Base-by-base conservation (phyloP, 2,329 filamentous ascomycete species). In the Thielaviopsis ethacetica region DNA sequence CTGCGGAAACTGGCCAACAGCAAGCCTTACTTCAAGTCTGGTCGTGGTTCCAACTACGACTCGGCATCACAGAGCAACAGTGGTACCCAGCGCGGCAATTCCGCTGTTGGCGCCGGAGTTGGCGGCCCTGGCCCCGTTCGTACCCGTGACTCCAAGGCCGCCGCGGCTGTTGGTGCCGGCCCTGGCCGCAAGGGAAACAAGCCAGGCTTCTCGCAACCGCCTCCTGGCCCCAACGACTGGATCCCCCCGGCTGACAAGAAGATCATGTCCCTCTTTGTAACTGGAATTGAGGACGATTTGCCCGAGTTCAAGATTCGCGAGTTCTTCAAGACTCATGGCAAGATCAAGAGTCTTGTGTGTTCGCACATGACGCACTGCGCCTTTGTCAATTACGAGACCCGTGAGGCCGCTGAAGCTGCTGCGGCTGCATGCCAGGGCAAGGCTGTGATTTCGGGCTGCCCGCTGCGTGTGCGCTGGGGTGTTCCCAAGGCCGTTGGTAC, bases 341-440 rank as follows among this genome's bases (percentile, higher is more conserved):
- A 91, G 67, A 84, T 98, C 62, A 88, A 93, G 66, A 96, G 90
- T 26, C 74, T 98, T 17, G 85, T 98, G 44, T 97, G 93, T 71
- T 96, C 91, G 6, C 93, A 98, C 73, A 90, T 95, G 75, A 91
- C 91, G 17, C 93, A 97, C 68, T 97, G 91, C 70, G 93, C 93
- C 1, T 98, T 97, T 68, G 77, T 98, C 72, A 98, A 98, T 72
- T 98, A 89, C 69, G 83, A 90, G 65, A 88, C 85, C 2, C 81
- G 93, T 60, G 83, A 88, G 62, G 85, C 81, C 0, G 93, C 94
- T 0, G 93, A 98, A 72, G 83, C 80, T 61, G 94, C 94, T 0
- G 88, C 93, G 0, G 82, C 82, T 38, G 82, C 87, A 21, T 91
- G 89, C 65, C 86, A 95, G 69, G 93, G 94, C 5, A 86, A 86